Base-by-base conservation (phyloP, 768 basidiomycete species). In the Candolleomyces eurysporus region DNA sequence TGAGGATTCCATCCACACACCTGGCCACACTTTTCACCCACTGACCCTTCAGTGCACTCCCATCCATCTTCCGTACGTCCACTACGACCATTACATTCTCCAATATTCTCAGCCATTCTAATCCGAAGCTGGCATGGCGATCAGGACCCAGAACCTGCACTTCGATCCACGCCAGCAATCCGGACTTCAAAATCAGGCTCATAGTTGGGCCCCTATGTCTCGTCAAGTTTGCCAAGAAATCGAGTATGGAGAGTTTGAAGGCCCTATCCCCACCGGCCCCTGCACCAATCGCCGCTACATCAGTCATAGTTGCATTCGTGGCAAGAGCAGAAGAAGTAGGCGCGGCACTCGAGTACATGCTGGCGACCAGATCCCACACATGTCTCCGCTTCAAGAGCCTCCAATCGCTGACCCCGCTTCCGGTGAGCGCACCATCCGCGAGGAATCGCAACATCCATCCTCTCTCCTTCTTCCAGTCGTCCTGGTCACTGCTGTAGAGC, bases 351-450 rank as follows among this genome's bases (percentile, higher is more conserved):
- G 92, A 89, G 73, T 88, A 94, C 54, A 95, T 70, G 61, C 90
- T 92, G 1, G 93, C 89, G 2, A 96, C 73, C 31, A 96, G 76
- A 63, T 94, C 92, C 91, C 93, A 96, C 0, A 92, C 93, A 68
- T 94, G 91, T 30, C 95, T 76, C 49, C 92, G 79, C 66, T 87
- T 87, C 58, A 96, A 71, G 2, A 94, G 82, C 36, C 79, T 80
- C 94, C 95, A 97, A 67, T 98, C 95, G 45, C 85, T 82, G 0
- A 80, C 78, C 5, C 46, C 61, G 19, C 55, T 57, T 13, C 61
- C 61, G 3, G 56, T 61, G 64, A 80, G 79, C 84, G 93, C 88
- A 0, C 92, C 92, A 62, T 96, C 93, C 0, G 88, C 80, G 43
- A 97, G 73, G 72, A 94, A 92, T 45, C 84, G 81, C 39, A 96